Evolutionary conservation across 2,329 filamentous ascomycete species (phyloP).

Genomic region (Cadophora sp.): DNA sequence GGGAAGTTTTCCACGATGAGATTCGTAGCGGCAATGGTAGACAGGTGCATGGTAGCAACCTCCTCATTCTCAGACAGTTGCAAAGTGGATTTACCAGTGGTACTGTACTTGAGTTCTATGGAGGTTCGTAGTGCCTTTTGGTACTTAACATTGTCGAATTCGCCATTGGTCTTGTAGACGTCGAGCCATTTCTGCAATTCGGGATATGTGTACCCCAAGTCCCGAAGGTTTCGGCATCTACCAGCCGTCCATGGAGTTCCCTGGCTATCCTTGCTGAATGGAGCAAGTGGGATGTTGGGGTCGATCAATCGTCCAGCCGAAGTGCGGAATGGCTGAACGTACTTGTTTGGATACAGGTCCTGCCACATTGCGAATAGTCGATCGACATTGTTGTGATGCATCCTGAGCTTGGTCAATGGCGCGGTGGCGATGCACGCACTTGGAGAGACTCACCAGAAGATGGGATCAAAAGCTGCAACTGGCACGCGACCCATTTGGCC

Average conservation of each 20-base stretch:
- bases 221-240: constrained; percentile 17
- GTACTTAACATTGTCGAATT: constrained; percentile 23
- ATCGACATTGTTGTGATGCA: constrained; percentile 64
- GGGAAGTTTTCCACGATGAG: constrained; percentile 26
- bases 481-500: constrained; percentile 49
- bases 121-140: constrained; percentile 24
- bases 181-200: constrained; percentile 47
- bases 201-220: constrained; percentile 31
- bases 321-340: constrained; percentile 38
- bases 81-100: constrained; percentile 24
- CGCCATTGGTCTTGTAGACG: constrained; percentile 22
- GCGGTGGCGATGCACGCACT: neutral
- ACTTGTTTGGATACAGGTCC: constrained; percentile 45
- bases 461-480: constrained; percentile 51
- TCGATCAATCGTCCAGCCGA: constrained; percentile 19
- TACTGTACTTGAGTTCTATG: constrained; percentile 26
- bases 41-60: constrained; percentile 20
- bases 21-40: constrained; percentile 11
- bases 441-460: constrained; percentile 46
- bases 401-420: constrained; percentile 28
- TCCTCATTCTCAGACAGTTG: constrained; percentile 21
- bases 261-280: constrained; percentile 23
- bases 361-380: constrained; percentile 61
- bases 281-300: constrained; percentile 20
- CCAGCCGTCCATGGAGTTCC: constrained; percentile 23